Conservation (phyloP, 2,329 filamentous ascomycete species). For the Penicillium nordicum region DNA sequence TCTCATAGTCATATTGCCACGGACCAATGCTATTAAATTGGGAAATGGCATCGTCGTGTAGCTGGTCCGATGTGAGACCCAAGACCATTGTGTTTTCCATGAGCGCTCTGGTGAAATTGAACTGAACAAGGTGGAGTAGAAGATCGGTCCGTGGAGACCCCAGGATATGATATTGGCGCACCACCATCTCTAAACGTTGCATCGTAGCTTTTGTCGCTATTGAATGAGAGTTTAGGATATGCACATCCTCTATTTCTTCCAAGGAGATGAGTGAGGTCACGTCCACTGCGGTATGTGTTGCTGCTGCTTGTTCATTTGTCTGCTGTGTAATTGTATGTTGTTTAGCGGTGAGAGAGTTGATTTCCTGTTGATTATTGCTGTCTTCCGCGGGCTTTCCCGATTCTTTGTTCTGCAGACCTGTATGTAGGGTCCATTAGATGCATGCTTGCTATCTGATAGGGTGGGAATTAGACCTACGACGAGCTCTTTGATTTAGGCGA, state of each 20-base stretch:
- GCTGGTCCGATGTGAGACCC: slow-evolving; percentile 10
- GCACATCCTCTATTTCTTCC: not conserved
- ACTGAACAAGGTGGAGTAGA: slow-evolving; percentile 15
- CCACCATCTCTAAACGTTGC: not conserved
- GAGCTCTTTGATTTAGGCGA: slow-evolving; percentile 21
- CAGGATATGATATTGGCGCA: slow-evolving; percentile 2
- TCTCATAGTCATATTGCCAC: not conserved
- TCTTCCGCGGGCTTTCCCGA: not conserved
- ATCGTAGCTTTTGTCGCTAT: not conserved
- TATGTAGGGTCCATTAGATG: not conserved
- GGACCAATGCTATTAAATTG: slow-evolving; percentile 15
- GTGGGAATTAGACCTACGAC: slow-evolving; percentile 10
- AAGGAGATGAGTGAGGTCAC: not conserved
- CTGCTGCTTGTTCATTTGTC: not conserved
- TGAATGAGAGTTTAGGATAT: not conserved
- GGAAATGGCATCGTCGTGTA: slow-evolving; percentile 20
- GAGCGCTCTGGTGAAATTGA: slow-evolving; percentile 19
- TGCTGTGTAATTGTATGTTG: not conserved
- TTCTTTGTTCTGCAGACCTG: slow-evolving; percentile 5
- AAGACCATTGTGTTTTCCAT: slow-evolving; percentile 16
- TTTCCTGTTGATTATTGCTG: not conserved
- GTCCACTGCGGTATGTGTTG: not conserved
- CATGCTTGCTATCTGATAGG: not conserved
- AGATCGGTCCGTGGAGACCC: slow-evolving; percentile 17
- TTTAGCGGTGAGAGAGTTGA: no score